Conservation (phyloP, 2,329 filamentous ascomycete species). For the Hansfordia pulvinata region DNA sequence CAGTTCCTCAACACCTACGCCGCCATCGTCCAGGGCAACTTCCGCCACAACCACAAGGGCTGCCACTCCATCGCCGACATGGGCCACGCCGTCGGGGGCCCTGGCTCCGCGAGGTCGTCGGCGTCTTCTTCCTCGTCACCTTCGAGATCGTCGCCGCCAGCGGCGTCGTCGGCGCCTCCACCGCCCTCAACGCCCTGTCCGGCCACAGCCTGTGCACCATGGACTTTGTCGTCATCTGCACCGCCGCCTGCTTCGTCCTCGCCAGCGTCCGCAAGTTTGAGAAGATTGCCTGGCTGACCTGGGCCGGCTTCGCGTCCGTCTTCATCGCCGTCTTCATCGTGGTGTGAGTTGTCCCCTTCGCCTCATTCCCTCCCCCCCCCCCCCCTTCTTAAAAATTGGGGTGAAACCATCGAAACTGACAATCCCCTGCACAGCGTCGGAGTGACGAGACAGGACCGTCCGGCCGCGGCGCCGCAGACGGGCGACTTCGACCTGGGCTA, state of each 20-base stretch:
- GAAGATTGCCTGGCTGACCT: conserved; percentile 48
- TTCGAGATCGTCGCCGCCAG: conserved; percentile 42
- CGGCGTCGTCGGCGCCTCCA: conserved; percentile 44
- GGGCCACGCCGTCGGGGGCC: conserved; percentile 40
- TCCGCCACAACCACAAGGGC: conserved; percentile 21
- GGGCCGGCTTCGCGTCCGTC: conserved; percentile 43
- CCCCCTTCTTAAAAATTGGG: neutral
- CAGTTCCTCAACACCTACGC: conserved; percentile 24
- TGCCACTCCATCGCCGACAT: conserved; percentile 36
- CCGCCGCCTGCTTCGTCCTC: conserved; percentile 30
- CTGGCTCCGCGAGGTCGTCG: conserved; percentile 36
- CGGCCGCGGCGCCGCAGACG: conserved; percentile 44
- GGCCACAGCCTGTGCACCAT: conserved; percentile 44
- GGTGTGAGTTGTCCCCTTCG: conserved; percentile 24
- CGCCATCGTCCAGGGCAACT: conserved; percentile 24
- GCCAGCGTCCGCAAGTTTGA: conserved; percentile 44
- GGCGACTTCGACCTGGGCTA: conserved; percentile 48
- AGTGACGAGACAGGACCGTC: conserved; percentile 41
- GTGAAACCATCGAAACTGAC: too few relatives aligned
- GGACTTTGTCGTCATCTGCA: conserved; percentile 39
- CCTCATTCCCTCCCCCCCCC: neutral
- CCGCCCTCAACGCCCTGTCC: conserved; percentile 45
- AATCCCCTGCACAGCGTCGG: conserved; percentile 28
- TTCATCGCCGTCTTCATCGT: conserved; percentile 44
- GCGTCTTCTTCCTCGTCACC: conserved; percentile 40